These are phyloP conservation scores for Citrus reticulata DNA, from an alignment of 345 rosid genomes.

Conservation along the genomic window DNA sequence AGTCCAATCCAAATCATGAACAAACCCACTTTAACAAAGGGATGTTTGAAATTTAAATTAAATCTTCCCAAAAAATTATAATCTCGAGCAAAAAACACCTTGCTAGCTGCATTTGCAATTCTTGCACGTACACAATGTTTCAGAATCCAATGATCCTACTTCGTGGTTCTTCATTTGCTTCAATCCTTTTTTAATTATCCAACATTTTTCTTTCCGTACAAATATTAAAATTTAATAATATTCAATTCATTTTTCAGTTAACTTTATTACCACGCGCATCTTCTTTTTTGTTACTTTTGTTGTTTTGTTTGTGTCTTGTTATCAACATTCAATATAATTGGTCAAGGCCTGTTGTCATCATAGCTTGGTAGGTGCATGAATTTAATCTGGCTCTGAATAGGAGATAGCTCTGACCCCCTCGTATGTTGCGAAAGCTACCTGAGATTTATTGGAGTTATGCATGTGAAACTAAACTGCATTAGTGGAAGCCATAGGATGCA, in stretches of 20 bases:
- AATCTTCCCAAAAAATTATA: background rate
- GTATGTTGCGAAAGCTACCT: background rate
- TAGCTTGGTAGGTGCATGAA: background rate
- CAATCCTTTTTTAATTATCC: too few relatives aligned
- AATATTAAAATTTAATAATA: too few relatives aligned
- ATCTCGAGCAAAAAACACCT: background rate
- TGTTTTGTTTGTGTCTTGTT: background rate
- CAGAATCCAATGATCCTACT: background rate
- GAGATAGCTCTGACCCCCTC: background rate
- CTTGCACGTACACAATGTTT: background rate
- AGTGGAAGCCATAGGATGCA: too few relatives aligned
- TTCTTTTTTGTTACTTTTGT: background rate
- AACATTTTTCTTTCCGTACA: too few relatives aligned
- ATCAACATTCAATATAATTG: background rate
- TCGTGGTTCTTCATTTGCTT: background rate
- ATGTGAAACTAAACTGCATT: too few relatives aligned
- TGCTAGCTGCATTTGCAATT: background rate
- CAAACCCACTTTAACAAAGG: background rate
- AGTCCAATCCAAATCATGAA: background rate
- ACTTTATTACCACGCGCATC: background rate
- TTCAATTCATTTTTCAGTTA: too few relatives aligned
- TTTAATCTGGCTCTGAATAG: background rate
- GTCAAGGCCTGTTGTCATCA: background rate
- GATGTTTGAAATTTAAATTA: background rate
- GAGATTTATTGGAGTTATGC: too few relatives aligned